Conservation (phyloP, 1,284 basidiomycete species). For the Boletus semigastroideus region DNA sequence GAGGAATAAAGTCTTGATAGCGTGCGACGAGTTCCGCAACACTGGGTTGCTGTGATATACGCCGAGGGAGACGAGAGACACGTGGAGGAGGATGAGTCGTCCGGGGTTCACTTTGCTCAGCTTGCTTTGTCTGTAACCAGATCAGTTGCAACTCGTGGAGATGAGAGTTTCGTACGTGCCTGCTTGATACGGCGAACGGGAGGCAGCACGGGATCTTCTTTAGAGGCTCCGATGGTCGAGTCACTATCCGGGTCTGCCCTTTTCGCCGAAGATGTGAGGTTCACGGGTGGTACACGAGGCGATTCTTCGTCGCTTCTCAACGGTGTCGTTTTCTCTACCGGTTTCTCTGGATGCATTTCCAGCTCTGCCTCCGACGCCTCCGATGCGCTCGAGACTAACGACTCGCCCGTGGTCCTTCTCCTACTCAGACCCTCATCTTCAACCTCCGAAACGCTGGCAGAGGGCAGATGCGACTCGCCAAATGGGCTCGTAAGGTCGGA, state of each 20-base stretch:
- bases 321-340: slow-evolving; percentile 23
- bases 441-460: slow-evolving; percentile 73
- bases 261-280: slow-evolving; percentile 13
- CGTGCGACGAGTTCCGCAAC: slow-evolving; percentile 86
- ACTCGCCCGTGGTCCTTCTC: slow-evolving; percentile 52
- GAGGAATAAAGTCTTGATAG: slow-evolving; percentile 75
- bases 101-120: slow-evolving; percentile 23
- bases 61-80: slow-evolving; percentile 71
- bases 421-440: slow-evolving; percentile 57
- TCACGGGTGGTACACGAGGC: slow-evolving; percentile 3
- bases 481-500: slow-evolving; percentile 52
- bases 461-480: slow-evolving; percentile 54
- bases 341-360: slow-evolving; percentile 28
- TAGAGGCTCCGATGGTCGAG: slow-evolving; percentile 82
- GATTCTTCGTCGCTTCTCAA: slow-evolving; percentile 25
- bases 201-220: slow-evolving; percentile 37
- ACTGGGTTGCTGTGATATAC: slow-evolving; percentile 55
- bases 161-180: slow-evolving; percentile 21
- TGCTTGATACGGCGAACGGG: slow-evolving; percentile 19
- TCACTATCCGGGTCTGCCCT: slow-evolving; percentile 76
- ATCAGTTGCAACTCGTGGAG: neutral
- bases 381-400: slow-evolving; percentile 58
- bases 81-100: slow-evolving; percentile 25
- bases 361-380: slow-evolving; percentile 54
- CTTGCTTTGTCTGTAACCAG: slow-evolving; percentile 16